Conservation (phyloP, 2,329 filamentous ascomycete species). For the Botrytis elliptica region DNA sequence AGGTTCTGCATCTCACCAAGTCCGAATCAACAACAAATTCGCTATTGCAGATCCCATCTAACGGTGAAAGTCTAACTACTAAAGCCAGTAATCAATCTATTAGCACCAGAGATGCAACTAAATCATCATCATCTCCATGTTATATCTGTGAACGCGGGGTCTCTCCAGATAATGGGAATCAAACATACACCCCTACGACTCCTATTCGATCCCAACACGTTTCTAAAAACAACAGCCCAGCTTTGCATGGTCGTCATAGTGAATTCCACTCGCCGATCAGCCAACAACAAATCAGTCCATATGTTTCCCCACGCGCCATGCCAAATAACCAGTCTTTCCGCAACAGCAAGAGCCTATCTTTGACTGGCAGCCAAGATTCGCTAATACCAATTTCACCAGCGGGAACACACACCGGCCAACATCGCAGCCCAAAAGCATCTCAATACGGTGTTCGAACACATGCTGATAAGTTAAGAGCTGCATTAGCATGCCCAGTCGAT, state of each 20-base stretch:
- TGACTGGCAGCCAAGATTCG: conserved; percentile 16
- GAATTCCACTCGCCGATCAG: neutral
- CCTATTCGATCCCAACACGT: neutral
- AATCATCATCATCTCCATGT: neutral
- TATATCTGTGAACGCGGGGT: too few species aligned
- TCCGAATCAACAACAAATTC: neutral
- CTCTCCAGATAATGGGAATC: neutral
- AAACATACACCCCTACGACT: neutral
- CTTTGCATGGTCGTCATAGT: neutral
- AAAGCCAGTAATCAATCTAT: neutral
- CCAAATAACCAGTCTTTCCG: neutral
- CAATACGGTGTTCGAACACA: neutral
- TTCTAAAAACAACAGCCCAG: neutral
- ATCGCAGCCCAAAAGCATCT: neutral
- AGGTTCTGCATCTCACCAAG: neutral
- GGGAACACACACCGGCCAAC: neutral
- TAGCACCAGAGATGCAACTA: neutral
- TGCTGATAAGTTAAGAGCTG: conserved; percentile 14
- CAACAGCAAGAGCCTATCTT: neutral
- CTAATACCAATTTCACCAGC: neutral
- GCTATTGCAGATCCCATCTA: neutral
- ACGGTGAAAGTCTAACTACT: neutral
- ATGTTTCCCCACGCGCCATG: neutral
- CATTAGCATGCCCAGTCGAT: conserved; percentile 7
- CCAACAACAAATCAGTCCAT: neutral